phyloP scores from a whole-genome alignment of 1,284 basidiomycete genomes.

The Puccinia brachypodii region DNA sequence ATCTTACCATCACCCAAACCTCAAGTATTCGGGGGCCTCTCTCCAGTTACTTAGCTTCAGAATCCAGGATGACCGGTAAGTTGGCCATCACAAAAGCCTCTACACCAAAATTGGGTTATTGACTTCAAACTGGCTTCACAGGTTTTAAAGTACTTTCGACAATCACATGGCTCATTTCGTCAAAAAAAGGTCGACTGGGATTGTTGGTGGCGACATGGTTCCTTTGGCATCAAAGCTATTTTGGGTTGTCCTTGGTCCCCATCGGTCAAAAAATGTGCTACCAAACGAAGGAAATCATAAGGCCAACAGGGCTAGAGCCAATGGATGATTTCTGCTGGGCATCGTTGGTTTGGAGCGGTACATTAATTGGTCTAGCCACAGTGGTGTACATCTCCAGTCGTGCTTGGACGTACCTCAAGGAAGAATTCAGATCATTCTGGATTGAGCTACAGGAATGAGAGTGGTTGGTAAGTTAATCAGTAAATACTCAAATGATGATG shows the following conservation, averaged over 20 bases:
- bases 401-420: background rate
- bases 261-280: background rate
- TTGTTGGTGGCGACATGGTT: background rate
- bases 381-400: background rate
- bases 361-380: background rate
- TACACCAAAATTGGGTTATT: background rate
- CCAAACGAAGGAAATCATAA: background rate
- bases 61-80: background rate
- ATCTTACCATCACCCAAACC: background rate
- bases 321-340: background rate
- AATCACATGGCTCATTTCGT: background rate
- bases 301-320: background rate
- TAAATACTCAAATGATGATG: background rate
- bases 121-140: background rate
- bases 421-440: conserved; percentile 6
- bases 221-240: background rate
- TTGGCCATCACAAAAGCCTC: background rate
- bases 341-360: background rate
- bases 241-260: background rate
- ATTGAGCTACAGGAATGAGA: background rate
- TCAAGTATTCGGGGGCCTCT: background rate
- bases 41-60: background rate
- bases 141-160: background rate
- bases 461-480: too few species aligned
- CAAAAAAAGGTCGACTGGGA: background rate